Evolutionary conservation across 352 stramenopile genomes (phyloP).

Genomic region (Globisporangium camurandrum): DNA sequence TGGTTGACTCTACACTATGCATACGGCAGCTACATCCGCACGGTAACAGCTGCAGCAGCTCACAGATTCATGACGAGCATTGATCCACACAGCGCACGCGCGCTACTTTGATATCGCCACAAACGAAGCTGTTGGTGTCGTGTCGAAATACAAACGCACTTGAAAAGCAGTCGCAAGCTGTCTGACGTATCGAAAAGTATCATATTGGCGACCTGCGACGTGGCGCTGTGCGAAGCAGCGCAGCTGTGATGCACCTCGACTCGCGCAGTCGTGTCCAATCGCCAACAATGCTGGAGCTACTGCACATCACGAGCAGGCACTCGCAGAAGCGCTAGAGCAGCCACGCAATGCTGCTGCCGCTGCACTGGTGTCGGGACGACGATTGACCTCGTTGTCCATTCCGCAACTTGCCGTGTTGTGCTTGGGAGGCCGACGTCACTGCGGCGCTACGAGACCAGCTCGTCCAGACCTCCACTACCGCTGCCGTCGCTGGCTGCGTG

Average conservation of each 20-base stretch:
- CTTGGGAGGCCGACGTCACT: conserved; percentile 8
- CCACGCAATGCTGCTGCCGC: not conserved
- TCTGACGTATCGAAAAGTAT: too few species aligned
- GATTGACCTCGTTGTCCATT: conserved; percentile 6
- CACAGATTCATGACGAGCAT: too few species aligned
- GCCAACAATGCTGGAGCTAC: not conserved
- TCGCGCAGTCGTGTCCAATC: not conserved
- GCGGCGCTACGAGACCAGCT: conserved; percentile 9
- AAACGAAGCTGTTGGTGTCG: too few species aligned
- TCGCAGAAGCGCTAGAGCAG: not conserved
- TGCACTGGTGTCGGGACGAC: not conserved
- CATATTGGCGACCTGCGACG: too few species aligned
- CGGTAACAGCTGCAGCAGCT: too few species aligned
- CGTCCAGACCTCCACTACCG: conserved; percentile 2
- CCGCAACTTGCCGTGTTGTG: conserved; percentile 8
- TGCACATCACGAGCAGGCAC: not conserved
- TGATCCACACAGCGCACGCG: too few species aligned
- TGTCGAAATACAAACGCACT: too few species aligned
- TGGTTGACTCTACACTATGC: too few species aligned
- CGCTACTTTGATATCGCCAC: too few species aligned
- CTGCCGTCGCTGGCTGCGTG: not conserved
- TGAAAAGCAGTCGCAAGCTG: not conserved
- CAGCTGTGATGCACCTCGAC: not conserved
- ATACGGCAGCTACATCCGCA: too few species aligned
- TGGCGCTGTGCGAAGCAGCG: not conserved